A percentile compares a stretch with the other conserved stretches of the same genome.
These are phyloP conservation scores for Misopates orontium DNA, from an alignment of 257 asterid species.

Conservation along the genomic window DNA sequence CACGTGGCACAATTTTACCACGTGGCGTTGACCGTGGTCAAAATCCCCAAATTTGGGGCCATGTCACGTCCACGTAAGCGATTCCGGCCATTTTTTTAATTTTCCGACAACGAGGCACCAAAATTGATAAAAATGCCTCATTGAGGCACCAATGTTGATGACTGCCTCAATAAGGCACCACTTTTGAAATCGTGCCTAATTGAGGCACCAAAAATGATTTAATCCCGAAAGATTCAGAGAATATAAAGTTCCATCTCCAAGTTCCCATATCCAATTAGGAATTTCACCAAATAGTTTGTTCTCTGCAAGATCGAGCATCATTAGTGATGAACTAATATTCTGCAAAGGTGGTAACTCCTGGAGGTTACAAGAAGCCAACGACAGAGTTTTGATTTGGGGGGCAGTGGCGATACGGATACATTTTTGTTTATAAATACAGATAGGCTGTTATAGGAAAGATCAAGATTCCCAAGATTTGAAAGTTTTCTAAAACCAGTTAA, in stretches of 20 bases:
- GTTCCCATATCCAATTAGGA: slow-evolving; percentile 61
- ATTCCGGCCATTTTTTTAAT: too few relatives aligned
- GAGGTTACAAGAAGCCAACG: slow-evolving; percentile 6
- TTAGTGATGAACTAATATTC: slow-evolving; percentile 41
- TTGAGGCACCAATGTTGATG: too few relatives aligned
- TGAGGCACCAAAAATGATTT: too few relatives aligned
- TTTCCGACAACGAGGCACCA: too few relatives aligned
- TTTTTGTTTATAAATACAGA: slow-evolving; percentile 4
- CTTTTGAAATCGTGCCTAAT: too few relatives aligned
- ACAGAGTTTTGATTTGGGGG: background rate
- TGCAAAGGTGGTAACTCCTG: slow-evolving; percentile 36
- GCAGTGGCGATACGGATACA: background rate
- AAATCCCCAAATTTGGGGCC: too few relatives aligned
- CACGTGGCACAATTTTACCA: too few relatives aligned
- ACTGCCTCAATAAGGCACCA: too few relatives aligned
- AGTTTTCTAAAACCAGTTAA: background rate
- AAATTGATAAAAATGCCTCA: too few relatives aligned
- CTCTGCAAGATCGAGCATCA: slow-evolving; percentile 49
- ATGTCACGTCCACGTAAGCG: too few relatives aligned
- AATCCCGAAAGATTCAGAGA: slow-evolving; percentile 56
- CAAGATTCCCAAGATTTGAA: background rate
- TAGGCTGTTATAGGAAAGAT: slow-evolving; percentile 14
- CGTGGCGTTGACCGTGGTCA: too few relatives aligned
- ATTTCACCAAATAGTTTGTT: slow-evolving; percentile 50
- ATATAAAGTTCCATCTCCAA: slow-evolving; percentile 27